Percentiles rank a stretch among this genome's conserved stretches.
These are phyloP conservation scores for Royoungia palumana DNA, from an alignment of 768 basidiomycete genomes.

Conservation along the genomic window DNA sequence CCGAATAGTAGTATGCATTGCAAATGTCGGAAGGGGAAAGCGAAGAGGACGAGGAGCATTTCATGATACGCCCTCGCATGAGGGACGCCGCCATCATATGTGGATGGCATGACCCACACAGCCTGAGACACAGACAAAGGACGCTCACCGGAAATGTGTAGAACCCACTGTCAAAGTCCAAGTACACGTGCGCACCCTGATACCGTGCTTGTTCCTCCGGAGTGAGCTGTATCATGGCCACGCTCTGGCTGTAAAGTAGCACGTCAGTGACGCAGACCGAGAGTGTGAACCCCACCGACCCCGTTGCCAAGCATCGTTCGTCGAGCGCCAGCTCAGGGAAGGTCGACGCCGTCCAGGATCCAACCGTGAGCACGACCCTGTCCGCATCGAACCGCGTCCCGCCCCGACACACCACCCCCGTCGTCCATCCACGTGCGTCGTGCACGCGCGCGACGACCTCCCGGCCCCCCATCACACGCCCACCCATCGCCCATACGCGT, in stretches of 20 bases:
- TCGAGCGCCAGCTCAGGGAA: constrained; percentile 60
- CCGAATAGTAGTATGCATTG: too few relatives aligned
- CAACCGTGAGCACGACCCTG: constrained; percentile 66
- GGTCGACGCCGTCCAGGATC: constrained; percentile 82
- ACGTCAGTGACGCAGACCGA: not conserved
- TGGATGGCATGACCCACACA: too few relatives aligned
- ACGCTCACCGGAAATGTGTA: constrained; percentile 77
- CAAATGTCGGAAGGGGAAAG: too few relatives aligned
- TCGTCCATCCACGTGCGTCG: constrained; percentile 37
- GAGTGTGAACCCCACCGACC: constrained; percentile 42
- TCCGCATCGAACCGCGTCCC: constrained; percentile 55
- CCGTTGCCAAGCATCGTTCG: constrained; percentile 66
- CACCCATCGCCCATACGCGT: constrained; percentile 58
- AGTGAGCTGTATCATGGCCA: constrained; percentile 76
- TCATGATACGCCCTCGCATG: too few relatives aligned
- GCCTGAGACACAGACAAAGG: not conserved
- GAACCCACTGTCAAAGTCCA: constrained; percentile 72
- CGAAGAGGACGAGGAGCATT: too few relatives aligned
- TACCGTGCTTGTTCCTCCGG: constrained; percentile 65
- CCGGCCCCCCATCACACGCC: constrained; percentile 55
- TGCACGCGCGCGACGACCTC: constrained; percentile 50
- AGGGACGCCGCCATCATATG: too few relatives aligned
- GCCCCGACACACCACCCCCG: constrained; percentile 61
- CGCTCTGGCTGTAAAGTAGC: constrained; percentile 56
- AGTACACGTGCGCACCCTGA: constrained; percentile 58